phyloP scores from a whole-genome alignment of 148 eudicot genomes.

The Fallopia convolvulus region DNA sequence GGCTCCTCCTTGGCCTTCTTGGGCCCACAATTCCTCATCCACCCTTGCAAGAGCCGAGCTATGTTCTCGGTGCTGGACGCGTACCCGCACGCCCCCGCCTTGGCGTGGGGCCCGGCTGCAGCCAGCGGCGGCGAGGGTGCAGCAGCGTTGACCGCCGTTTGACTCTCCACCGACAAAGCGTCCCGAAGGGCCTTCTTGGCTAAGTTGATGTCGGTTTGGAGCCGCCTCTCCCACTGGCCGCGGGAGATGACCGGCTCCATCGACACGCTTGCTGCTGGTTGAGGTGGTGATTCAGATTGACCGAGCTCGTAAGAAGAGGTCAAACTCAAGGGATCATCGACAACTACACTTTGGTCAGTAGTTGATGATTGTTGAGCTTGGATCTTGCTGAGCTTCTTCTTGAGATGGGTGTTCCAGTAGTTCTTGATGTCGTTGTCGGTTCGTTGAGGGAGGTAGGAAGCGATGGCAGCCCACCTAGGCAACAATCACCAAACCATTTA shows the following conservation, averaged over 20 bases:
- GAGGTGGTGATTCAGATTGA: not conserved
- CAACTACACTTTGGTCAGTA: not conserved
- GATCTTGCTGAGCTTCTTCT: constrained; percentile 5
- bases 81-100: constrained; percentile 13
- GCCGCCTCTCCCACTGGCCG: constrained; percentile 12
- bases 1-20: constrained; percentile 20
- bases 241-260: constrained; percentile 1
- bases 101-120: not conserved
- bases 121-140: constrained; percentile 4
- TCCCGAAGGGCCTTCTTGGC: constrained; percentile 9
- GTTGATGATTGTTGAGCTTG: not conserved
- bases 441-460: constrained; percentile 8
- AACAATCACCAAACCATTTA: not conserved
- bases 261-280: constrained; percentile 11
- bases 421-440: constrained; percentile 13
- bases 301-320: not conserved
- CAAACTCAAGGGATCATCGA: constrained; percentile 13
- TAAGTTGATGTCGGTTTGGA: constrained; percentile 6
- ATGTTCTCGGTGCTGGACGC: constrained; percentile 35
- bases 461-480: constrained; percentile 12
- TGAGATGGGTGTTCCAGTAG: constrained; percentile 13
- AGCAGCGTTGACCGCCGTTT: not conserved
- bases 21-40: constrained; percentile 15
- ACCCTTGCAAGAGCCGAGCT: constrained; percentile 30
- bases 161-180: not conserved